Conservation (phyloP, 805 yeast genomes). For the Saccharomyces kudriavzevii region DNA sequence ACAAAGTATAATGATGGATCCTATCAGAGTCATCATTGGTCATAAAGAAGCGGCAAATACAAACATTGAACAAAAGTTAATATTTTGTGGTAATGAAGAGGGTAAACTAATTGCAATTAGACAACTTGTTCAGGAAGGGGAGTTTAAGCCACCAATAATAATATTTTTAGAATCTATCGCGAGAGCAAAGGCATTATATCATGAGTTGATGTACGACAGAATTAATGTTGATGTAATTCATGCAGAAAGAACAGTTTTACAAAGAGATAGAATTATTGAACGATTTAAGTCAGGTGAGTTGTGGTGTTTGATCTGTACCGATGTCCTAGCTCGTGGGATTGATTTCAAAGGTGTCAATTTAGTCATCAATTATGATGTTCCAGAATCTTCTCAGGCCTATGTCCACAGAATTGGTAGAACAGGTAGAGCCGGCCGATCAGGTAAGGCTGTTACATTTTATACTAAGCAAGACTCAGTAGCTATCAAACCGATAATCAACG, state of each 20-base stretch:
- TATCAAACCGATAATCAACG: slow-evolving; percentile 79
- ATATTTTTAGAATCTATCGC: slow-evolving; percentile 86
- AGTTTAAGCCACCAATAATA: slow-evolving; percentile 84
- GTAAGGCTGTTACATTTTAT: slow-evolving; percentile 85
- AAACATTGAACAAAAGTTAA: slow-evolving; percentile 72
- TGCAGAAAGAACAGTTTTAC: slow-evolving; percentile 84
- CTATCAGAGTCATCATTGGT: slow-evolving; percentile 82
- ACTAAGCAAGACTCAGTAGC: slow-evolving; percentile 79
- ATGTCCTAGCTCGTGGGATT: slow-evolving; percentile 91
- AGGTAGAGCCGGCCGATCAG: slow-evolving; percentile 86
- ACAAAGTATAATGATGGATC: slow-evolving; percentile 70
- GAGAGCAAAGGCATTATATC: slow-evolving; percentile 91
- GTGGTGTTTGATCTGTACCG: slow-evolving; percentile 96
- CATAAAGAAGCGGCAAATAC: slow-evolving; percentile 88
- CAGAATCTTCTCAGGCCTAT: slow-evolving; percentile 85
- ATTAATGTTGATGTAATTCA: slow-evolving; percentile 92
- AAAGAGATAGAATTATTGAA: slow-evolving; percentile 77
- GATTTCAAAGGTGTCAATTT: slow-evolving; percentile 93
- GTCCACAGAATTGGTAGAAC: slow-evolving; percentile 98
- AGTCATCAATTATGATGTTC: slow-evolving; percentile 94
- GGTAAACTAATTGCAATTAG: slow-evolving; percentile 91
- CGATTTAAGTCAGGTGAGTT: slow-evolving; percentile 82
- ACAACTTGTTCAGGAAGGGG: slow-evolving; percentile 76
- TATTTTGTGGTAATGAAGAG: slow-evolving; percentile 86
- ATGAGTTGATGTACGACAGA: slow-evolving; percentile 85